These are phyloP conservation scores for Apiotrichum brassicae DNA, from an alignment of 1,284 basidiomycete genomes.

Conservation along the genomic window DNA sequence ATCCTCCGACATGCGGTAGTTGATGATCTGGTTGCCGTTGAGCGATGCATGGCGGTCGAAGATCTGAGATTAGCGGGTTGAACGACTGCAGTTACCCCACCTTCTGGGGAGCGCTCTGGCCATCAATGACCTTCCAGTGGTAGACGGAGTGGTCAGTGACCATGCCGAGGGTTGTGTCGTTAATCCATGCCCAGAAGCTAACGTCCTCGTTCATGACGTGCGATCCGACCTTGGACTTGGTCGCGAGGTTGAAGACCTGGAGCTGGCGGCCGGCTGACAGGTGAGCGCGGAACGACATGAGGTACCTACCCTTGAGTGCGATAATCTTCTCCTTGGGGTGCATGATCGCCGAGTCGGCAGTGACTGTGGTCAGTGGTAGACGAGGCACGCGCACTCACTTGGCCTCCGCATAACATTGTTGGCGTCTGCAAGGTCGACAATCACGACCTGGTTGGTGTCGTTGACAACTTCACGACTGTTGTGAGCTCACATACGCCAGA, in stretches of 20 bases:
- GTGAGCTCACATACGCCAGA: neutral
- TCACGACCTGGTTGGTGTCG: conserved; percentile 92
- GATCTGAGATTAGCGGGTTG: conserved; percentile 37
- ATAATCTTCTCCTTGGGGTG: conserved; percentile 95
- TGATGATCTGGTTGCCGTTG: conserved; percentile 93
- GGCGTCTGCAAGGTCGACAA: conserved; percentile 90
- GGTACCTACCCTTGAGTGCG: conserved; percentile 75
- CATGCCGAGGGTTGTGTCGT: conserved; percentile 81
- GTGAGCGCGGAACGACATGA: neutral
- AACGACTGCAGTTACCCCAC: conserved; percentile 42
- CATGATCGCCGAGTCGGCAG: conserved; percentile 98
- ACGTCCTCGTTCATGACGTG: conserved; percentile 92
- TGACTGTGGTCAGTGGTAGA: conserved; percentile 50
- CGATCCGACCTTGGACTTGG: conserved; percentile 95
- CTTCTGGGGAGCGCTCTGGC: conserved; percentile 41
- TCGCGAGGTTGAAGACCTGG: conserved; percentile 97
- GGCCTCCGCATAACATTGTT: conserved; percentile 95
- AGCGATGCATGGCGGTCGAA: conserved; percentile 97
- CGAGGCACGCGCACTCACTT: conserved; percentile 46
- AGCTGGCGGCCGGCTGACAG: conserved; percentile 68
- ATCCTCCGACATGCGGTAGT: conserved; percentile 86
- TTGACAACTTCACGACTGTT: conserved; percentile 41
- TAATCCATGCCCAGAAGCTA: conserved; percentile 99
- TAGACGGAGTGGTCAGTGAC: conserved; percentile 92
- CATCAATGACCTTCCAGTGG: conserved; percentile 71